Conservation (phyloP, 2,329 filamentous ascomycete genomes). For the Cladosporium sp. region DNA sequence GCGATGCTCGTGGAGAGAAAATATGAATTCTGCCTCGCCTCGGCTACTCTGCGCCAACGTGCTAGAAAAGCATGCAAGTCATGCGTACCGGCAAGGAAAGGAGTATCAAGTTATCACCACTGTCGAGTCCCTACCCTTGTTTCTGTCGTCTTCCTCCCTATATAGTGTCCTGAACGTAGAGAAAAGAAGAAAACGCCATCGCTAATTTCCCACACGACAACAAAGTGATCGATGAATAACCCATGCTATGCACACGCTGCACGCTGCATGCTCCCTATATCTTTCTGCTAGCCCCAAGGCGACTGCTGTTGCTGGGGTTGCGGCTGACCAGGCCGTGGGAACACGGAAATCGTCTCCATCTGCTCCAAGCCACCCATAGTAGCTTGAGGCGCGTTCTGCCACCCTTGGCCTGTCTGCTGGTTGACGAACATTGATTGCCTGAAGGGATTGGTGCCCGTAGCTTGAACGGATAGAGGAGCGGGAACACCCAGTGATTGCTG, state of each 20-base stretch:
- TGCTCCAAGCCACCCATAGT: slow-evolving; percentile 78
- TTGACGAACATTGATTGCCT: slow-evolving; percentile 87
- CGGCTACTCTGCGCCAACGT: too few species aligned
- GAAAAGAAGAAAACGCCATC: background rate
- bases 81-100: too few species aligned
- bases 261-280: background rate
- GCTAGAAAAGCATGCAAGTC: too few species aligned
- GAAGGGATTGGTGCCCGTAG: slow-evolving; percentile 93
- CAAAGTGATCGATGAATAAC: background rate
- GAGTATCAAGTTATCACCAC: too few species aligned
- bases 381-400: slow-evolving; percentile 70
- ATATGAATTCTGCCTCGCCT: too few species aligned
- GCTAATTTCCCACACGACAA: background rate
- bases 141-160: too few species aligned
- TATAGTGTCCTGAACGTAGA: too few species aligned
- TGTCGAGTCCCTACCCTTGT: too few species aligned
- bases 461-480: slow-evolving; percentile 60
- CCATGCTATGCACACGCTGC: background rate
- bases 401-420: slow-evolving; percentile 79
- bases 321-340: slow-evolving; percentile 61
- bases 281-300: slow-evolving; percentile 23
- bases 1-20: too few species aligned
- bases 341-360: slow-evolving; percentile 74
- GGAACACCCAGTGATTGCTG: background rate
- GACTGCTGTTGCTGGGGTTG: slow-evolving; percentile 21